Evolutionary conservation across 2,329 filamentous ascomycete genomes (phyloP).

Genomic region (Aspergillus latus): DNA sequence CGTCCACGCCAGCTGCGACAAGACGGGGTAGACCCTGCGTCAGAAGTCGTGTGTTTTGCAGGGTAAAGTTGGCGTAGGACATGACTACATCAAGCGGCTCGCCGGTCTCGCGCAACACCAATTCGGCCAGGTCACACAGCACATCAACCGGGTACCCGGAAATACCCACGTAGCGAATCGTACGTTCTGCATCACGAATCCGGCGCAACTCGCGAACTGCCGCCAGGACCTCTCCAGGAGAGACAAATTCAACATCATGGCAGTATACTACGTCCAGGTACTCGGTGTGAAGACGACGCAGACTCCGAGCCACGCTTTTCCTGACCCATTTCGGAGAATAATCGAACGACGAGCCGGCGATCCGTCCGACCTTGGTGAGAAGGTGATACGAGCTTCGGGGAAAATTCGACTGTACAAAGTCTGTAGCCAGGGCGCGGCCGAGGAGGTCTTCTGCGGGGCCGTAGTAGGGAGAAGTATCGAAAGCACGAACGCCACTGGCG

Average conservation of each 20-base stretch:
- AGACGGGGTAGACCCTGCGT: slow-evolving; percentile 59
- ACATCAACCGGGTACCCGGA: slow-evolving; percentile 81
- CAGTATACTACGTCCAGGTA: slow-evolving; percentile 70
- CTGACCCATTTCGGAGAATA: slow-evolving; percentile 61
- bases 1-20: slow-evolving; percentile 69
- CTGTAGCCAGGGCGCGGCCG: slow-evolving; percentile 46
- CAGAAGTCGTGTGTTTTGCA: slow-evolving; percentile 74
- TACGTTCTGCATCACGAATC: slow-evolving; percentile 69
- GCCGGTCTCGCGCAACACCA: slow-evolving; percentile 71
- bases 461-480: slow-evolving; percentile 58
- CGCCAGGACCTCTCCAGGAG: slow-evolving; percentile 56
- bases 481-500: slow-evolving; percentile 49
- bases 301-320: slow-evolving; percentile 56
- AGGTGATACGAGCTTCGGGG: slow-evolving; percentile 60
- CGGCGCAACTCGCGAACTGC: slow-evolving; percentile 72
- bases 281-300: slow-evolving; percentile 57
- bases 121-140: slow-evolving; percentile 71
- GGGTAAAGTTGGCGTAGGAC: slow-evolving; percentile 85
- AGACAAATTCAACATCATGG: slow-evolving; percentile 69
- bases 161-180: slow-evolving; percentile 82
- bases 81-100: slow-evolving; percentile 86
- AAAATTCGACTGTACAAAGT: slow-evolving; percentile 46
- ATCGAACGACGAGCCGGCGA: slow-evolving; percentile 58
- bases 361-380: slow-evolving; percentile 63
- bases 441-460: slow-evolving; percentile 54